Base-by-base conservation (phyloP, 306 rosid species). In the Cucurbita maxima region DNA sequence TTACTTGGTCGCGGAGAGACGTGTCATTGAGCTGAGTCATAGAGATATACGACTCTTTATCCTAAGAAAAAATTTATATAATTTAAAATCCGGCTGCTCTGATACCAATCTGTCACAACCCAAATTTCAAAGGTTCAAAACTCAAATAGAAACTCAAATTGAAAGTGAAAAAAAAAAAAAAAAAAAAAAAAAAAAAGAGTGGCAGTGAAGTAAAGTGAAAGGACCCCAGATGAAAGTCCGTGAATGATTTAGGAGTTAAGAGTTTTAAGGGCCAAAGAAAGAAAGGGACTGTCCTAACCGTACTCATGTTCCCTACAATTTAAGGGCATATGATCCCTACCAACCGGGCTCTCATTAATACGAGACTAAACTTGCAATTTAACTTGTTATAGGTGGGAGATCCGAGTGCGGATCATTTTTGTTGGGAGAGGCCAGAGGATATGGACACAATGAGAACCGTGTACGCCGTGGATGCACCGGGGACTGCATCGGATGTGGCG, bases 401-500 rank as follows among this genome's bases (percentile, higher is more conserved):
- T 76, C 98, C 98, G 25, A 85, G 52, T 34, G 56, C 60, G 10
- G 98, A 93, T 72, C 98, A 93, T 9, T 76, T 54, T 30, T 93
- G 98, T 76, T 93, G 97, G 98, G 97, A 93, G 81, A 90, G 98
- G 30, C 92, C 96, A 5, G 98, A 90, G 81, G 98, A 93, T 61
- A 93, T 93, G 98, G 97, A 93, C 83, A 93, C 98, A 2, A 38
- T 58, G 0, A 85, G 97, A 75, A 90, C 86, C 0, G 92, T 79
- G 4, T 93, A 93, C 34, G 96, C 96, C 7, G 86, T 93, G 51
- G 98, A 90, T 61, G 92, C 94, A 12, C 98, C 98, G 5, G 89
- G 88, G 56, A 82, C 97, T 0, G 98, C 97, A 9, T 93, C 98
- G 0, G 98, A 93, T 10, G 88, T 93, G 0, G 97, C 98, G 7